Conservation (phyloP, 352 stramenopile species). For the Pythium insidiosum region DNA sequence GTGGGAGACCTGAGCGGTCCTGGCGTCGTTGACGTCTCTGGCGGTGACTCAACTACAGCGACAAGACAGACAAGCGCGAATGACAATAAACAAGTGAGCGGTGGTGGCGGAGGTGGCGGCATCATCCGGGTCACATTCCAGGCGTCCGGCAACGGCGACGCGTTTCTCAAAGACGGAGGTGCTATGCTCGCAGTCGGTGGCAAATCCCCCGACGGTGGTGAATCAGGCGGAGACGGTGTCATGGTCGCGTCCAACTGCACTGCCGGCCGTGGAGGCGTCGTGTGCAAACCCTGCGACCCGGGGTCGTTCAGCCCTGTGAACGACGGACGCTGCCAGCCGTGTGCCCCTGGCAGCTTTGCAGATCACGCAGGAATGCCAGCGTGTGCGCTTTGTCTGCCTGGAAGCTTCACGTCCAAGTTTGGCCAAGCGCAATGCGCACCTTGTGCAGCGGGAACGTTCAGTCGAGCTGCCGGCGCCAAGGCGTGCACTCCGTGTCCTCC, state of each 20-base stretch:
- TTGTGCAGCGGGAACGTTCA: conserved; percentile 56
- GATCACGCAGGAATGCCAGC: conserved; percentile 27
- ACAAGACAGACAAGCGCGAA: background rate
- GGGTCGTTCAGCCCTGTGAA: conserved; percentile 53
- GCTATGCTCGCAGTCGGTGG: conserved; percentile 16
- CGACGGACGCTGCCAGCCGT: conserved; percentile 56
- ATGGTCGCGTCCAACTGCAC: conserved; percentile 46
- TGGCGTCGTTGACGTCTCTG: conserved; percentile 47
- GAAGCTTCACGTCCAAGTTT: conserved; percentile 66
- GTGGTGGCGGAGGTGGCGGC: conserved; percentile 11
- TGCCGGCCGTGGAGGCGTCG: conserved; percentile 50
- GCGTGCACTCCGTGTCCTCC: conserved; percentile 47
- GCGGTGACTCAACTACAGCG: conserved; percentile 25
- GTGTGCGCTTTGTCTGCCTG: conserved; percentile 42
- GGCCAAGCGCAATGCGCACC: conserved; percentile 47
- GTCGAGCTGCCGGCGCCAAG: conserved; percentile 30
- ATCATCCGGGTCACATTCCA: conserved; percentile 18
- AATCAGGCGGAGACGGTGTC: conserved; percentile 46
- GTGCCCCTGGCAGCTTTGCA: conserved; percentile 57
- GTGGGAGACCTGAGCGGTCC: conserved; percentile 47
- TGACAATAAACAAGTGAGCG: background rate
- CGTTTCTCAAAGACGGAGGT: conserved; percentile 19
- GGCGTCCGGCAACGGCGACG: conserved; percentile 18
- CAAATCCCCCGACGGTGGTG: conserved; percentile 22
- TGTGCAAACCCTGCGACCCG: conserved; percentile 56